A percentile compares a stretch with the other conserved stretches of the same genome.
phyloP scores from a whole-genome alignment of 2,329 filamentous ascomycete genomes.

The Fusarium transvaalense region DNA sequence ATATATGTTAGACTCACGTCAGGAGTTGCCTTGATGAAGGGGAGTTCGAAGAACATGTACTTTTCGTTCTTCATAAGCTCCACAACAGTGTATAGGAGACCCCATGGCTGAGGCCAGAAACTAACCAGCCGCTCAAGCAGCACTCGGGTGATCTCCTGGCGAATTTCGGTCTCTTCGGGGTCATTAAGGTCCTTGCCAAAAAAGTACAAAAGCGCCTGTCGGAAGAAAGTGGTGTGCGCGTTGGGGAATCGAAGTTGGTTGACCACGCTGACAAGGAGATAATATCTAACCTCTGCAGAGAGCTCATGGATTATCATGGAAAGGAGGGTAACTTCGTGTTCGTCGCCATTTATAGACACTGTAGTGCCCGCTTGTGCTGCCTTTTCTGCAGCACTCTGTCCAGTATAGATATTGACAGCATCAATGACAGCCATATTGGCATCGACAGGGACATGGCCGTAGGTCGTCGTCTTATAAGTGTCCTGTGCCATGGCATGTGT shows the following conservation, averaged over 20 bases:
- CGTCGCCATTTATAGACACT: conserved; percentile 59
- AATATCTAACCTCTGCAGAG: conserved; percentile 83
- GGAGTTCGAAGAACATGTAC: conserved; percentile 92
- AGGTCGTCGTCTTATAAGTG: conserved; percentile 69
- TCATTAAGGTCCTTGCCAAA: conserved; percentile 82
- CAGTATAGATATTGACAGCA: conserved; percentile 86
- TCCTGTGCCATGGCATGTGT: conserved; percentile 77
- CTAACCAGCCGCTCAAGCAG: conserved; percentile 89
- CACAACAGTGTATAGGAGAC: conserved; percentile 86
- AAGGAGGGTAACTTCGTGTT: conserved; percentile 75
- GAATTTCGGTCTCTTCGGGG: conserved; percentile 83
- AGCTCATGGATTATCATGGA: conserved; percentile 82
- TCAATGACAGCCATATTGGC: conserved; percentile 81
- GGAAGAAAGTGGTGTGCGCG: conserved; percentile 92
- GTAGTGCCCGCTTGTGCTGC: conserved; percentile 70
- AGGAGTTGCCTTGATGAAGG: conserved; percentile 89
- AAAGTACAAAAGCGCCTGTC: conserved; percentile 83
- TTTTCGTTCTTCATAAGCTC: conserved; percentile 93
- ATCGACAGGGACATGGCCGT: conserved; percentile 74
- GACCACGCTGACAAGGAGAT: conserved; percentile 83
- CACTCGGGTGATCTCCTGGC: conserved; percentile 90
- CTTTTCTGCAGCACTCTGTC: conserved; percentile 75
- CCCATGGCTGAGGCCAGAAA: conserved; percentile 96
- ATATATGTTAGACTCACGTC: conserved; percentile 70
- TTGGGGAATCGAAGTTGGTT: conserved; percentile 95